These are phyloP conservation scores for Colletotrichum karsti DNA, from an alignment of 2,329 filamentous ascomycete species.

Conservation along the genomic window DNA sequence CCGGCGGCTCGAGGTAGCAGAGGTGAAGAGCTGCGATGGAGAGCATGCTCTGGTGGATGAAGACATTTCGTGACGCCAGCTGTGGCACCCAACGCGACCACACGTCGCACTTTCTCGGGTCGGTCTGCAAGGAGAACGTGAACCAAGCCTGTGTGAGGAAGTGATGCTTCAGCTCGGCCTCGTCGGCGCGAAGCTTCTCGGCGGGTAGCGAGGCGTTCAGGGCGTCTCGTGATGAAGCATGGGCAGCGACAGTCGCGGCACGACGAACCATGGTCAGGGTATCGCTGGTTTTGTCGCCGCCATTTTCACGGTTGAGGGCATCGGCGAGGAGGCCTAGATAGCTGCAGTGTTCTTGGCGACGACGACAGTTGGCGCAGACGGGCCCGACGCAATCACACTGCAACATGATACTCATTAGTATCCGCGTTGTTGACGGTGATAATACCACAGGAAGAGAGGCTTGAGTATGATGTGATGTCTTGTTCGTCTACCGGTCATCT, in stretches of 20 bases:
- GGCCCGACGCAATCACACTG: conserved; percentile 30
- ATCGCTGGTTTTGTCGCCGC: conserved; percentile 5
- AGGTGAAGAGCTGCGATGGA: conserved; percentile 29
- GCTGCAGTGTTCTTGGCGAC: conserved; percentile 29
- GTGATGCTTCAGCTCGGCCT: conserved; percentile 30
- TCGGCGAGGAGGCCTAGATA: conserved; percentile 27
- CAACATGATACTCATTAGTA: background rate
- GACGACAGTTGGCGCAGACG: conserved; percentile 28
- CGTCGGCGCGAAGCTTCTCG: conserved; percentile 27
- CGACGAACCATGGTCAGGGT: conserved; percentile 24
- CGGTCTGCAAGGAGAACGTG: conserved; percentile 24
- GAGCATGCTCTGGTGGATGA: conserved; percentile 29
- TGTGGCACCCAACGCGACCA: conserved; percentile 29
- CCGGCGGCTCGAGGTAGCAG: conserved; percentile 27
- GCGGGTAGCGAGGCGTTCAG: conserved; percentile 23
- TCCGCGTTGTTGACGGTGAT: background rate
- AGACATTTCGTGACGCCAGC: conserved; percentile 25
- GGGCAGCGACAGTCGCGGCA: conserved; percentile 25
- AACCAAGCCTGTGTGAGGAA: conserved; percentile 29
- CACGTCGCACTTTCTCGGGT: conserved; percentile 29
- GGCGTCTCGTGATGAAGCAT: conserved; percentile 25
- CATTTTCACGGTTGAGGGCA: conserved; percentile 27
- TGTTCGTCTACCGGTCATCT: background rate
- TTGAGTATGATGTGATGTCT: background rate
- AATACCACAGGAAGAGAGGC: too few relatives aligned